Evolutionary conservation across 768 basidiomycete species (phyloP).

Genomic region (Pulveroboletus frians): DNA sequence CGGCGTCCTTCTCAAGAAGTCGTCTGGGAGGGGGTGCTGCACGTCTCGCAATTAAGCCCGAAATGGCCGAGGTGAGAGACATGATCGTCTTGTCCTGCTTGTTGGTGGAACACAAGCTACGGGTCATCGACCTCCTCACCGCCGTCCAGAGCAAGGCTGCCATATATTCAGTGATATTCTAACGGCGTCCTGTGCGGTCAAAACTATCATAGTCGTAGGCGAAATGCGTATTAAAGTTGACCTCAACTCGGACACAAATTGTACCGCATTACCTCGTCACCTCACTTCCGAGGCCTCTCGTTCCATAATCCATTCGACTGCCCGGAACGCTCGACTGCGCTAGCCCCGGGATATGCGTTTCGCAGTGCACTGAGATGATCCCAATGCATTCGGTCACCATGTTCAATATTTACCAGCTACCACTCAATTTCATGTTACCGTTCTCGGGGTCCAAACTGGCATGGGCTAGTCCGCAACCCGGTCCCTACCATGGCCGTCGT

Average conservation of each 20-base stretch:
- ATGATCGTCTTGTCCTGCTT: conserved; percentile 19
- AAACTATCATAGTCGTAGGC: not conserved
- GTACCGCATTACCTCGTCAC: no score
- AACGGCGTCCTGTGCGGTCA: not conserved
- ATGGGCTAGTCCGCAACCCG: conserved; percentile 25
- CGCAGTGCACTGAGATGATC: not conserved
- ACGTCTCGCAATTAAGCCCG: conserved; percentile 12
- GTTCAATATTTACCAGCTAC: not conserved
- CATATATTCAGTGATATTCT: conserved; percentile 1
- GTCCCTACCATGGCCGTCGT: conserved; percentile 30
- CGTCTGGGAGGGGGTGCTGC: not conserved
- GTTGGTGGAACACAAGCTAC: conserved; percentile 13
- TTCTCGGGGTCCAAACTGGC: conserved; percentile 21
- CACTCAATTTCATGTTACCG: conserved; percentile 9
- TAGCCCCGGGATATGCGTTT: not conserved
- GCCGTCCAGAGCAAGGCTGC: not conserved
- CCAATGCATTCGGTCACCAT: not conserved
- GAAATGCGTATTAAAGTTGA: no score
- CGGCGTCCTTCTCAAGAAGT: conserved; percentile 14
- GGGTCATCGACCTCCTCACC: not conserved
- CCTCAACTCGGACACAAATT: not conserved
- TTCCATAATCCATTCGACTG: not conserved
- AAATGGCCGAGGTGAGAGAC: conserved; percentile 9
- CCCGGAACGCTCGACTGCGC: not conserved
- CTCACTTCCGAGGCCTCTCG: not conserved